Percentiles rank a stretch among this genome's conserved stretches.
Evolutionary conservation across 352 stramenopile species (phyloP).

Genomic region (Halophytophthora polymorphica): DNA sequence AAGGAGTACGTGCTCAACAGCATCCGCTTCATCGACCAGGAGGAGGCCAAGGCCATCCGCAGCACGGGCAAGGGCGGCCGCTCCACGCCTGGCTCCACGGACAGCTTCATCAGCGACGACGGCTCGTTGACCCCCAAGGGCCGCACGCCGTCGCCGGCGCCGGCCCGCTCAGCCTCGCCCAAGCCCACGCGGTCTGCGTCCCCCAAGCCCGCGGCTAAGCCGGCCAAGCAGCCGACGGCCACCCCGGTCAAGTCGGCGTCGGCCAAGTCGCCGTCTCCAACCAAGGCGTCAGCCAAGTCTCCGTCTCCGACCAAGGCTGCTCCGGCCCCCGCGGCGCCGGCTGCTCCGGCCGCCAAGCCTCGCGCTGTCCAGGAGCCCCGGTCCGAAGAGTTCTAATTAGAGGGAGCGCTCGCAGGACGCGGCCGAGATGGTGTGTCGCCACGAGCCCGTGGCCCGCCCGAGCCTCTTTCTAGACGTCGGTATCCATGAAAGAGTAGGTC

Average conservation of each 20-base stretch:
- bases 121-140: constrained; percentile 33
- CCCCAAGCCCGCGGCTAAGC: constrained; percentile 12
- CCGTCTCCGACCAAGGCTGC: constrained; percentile 5
- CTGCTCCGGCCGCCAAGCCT: constrained; percentile 18
- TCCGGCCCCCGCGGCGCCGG: constrained; percentile 18
- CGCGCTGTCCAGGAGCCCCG: constrained; percentile 23
- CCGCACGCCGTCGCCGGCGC: constrained; percentile 32
- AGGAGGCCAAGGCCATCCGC: constrained; percentile 86
- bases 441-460: constrained; percentile 18
- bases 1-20: constrained; percentile 90
- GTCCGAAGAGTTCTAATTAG: constrained; percentile 47
- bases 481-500: constrained; percentile 35
- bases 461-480: constrained; percentile 31
- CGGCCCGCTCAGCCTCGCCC: constrained; percentile 11
- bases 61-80: constrained; percentile 68
- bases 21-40: constrained; percentile 87
- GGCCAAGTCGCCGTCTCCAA: constrained; percentile 1
- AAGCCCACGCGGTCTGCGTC: constrained; percentile 17
- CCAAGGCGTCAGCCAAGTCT: constrained; percentile 6
- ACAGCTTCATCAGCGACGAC: constrained; percentile 42
- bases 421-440: constrained; percentile 1
- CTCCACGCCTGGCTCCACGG: constrained; percentile 47
- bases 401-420: constrained; percentile 8
- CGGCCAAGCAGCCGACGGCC: constrained; percentile 5
- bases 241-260: constrained; percentile 14